phyloP scores from a whole-genome alignment of 495 filamentous ascomycete genomes.

The Cladorrhinum samala region DNA sequence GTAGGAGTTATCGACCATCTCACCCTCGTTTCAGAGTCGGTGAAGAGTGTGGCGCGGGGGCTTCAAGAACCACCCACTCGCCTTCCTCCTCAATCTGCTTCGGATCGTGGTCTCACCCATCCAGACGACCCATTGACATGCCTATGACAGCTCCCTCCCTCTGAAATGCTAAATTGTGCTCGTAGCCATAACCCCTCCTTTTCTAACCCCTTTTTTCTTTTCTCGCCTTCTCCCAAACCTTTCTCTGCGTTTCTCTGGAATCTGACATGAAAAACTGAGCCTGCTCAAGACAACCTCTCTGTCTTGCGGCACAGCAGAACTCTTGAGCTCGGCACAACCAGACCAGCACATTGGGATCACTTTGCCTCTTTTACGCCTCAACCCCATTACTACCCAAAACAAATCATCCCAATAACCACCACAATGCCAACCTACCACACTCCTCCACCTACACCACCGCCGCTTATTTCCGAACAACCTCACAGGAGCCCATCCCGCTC shows the following conservation, averaged over 20 bases:
- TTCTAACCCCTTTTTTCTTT: neutral
- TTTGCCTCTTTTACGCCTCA: no score
- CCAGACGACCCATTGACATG: neutral
- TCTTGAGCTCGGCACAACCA: neutral
- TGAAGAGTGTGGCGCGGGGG: neutral
- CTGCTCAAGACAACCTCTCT: neutral
- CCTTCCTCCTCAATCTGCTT: neutral
- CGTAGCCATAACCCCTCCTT: neutral
- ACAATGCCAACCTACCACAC: slow-evolving; percentile 14
- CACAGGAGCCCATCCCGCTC: neutral
- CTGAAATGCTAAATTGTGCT: neutral
- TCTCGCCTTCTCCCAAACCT: neutral
- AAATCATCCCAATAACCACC: no score
- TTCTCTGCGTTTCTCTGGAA: no score
- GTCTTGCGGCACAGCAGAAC: neutral
- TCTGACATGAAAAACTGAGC: no score
- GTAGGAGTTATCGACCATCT: no score
- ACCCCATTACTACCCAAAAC: no score
- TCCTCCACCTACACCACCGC: slow-evolving; percentile 4
- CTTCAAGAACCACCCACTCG: no score
- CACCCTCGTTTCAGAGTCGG: neutral
- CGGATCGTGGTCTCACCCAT: slow-evolving; percentile 1
- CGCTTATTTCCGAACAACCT: neutral
- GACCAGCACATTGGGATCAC: no score
- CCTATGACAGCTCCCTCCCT: neutral